These are phyloP conservation scores for Diutina neorugosa DNA, from an alignment of 1,139 yeast species.

Conservation along the genomic window DNA sequence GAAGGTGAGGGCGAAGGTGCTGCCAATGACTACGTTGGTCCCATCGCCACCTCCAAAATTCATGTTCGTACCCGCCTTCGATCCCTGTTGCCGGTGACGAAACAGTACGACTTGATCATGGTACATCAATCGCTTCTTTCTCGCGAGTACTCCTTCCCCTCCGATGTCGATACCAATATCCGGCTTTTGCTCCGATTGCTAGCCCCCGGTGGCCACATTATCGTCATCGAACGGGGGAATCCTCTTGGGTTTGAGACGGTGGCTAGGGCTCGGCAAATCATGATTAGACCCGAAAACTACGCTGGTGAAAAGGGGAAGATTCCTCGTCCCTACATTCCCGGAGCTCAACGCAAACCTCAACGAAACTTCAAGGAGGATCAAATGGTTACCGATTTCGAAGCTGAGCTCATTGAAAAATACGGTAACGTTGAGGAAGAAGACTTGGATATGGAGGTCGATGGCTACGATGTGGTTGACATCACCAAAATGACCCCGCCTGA, in stretches of 20 bases:
- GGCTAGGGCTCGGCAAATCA: slow-evolving; percentile 81
- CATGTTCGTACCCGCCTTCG: slow-evolving; percentile 41
- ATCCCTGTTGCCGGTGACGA: slow-evolving; percentile 34
- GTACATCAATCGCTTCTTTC: slow-evolving; percentile 69
- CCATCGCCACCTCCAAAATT: slow-evolving; percentile 45
- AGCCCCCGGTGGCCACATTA: slow-evolving; percentile 67
- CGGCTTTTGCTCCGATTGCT: slow-evolving; percentile 48
- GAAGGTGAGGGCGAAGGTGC: slow-evolving; percentile 7
- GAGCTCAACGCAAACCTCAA: slow-evolving; percentile 33
- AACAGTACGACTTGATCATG: slow-evolving; percentile 68
- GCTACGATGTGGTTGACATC: slow-evolving; percentile 16
- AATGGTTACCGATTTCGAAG: slow-evolving; percentile 23
- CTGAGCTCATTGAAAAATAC: slow-evolving; percentile 23
- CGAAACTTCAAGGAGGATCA: slow-evolving; percentile 21
- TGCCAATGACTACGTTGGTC: slow-evolving; percentile 33
- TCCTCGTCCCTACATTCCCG: slow-evolving; percentile 61
- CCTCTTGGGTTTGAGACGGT: slow-evolving; percentile 81
- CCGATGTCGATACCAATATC: slow-evolving; percentile 61
- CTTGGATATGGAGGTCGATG: slow-evolving; percentile 36
- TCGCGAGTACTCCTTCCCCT: slow-evolving; percentile 49
- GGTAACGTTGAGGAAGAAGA: slow-evolving; percentile 34
- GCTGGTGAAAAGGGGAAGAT: slow-evolving; percentile 45
- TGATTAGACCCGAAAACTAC: slow-evolving; percentile 71
- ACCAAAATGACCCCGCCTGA: slow-evolving; percentile 9
- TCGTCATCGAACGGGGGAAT: slow-evolving; percentile 79